Evolutionary conservation across 768 basidiomycete species (phyloP).

Genomic region (Candolleomyces eurysporus): DNA sequence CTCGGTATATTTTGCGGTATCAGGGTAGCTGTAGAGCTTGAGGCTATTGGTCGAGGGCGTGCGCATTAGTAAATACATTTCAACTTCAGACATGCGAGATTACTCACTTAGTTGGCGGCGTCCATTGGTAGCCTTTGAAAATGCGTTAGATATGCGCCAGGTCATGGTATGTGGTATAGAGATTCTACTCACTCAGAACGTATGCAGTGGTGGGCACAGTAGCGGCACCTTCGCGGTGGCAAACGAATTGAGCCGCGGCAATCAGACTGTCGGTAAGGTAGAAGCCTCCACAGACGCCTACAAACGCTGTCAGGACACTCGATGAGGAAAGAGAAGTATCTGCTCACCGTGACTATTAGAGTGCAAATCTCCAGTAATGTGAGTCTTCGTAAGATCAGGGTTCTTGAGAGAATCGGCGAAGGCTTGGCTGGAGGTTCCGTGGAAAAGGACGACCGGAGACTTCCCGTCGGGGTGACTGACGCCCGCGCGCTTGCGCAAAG

Average conservation of each 20-base stretch:
- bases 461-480: neutral
- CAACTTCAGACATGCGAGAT: neutral
- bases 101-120: neutral
- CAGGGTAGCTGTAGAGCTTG: neutral
- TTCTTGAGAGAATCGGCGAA: neutral
- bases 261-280: neutral
- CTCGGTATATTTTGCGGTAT: neutral
- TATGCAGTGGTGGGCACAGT: neutral
- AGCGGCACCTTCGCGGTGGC: neutral
- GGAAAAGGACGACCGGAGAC: neutral
- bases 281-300: neutral
- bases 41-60: neutral
- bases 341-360: neutral
- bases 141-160: too few relatives aligned
- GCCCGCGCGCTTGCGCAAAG: neutral
- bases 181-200: neutral
- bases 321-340: neutral
- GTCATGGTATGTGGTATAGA: too few relatives aligned
- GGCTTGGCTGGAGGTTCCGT: neutral
- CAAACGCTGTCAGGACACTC: too few relatives aligned
- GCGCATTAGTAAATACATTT: neutral
- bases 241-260: neutral
- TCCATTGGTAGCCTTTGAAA: neutral
- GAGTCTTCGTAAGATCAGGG: neutral
- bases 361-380: neutral